Evolutionary conservation across 345 rosid genomes (phyloP).

Genomic region (Bruguiera parviflora): DNA sequence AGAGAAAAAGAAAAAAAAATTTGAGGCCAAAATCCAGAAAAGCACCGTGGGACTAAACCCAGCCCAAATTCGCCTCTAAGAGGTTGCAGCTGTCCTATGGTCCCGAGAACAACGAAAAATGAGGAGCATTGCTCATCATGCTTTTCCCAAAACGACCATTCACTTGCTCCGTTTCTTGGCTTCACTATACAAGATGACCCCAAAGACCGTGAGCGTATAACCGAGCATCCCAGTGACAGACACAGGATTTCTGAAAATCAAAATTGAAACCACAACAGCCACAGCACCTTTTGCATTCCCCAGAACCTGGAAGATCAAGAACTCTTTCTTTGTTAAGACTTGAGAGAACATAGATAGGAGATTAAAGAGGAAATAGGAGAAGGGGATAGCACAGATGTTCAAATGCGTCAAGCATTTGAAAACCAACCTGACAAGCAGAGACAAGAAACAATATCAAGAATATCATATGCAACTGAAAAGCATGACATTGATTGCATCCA

Average conservation of each 20-base stretch:
- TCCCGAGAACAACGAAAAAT: slow-evolving; percentile 23
- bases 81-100: slow-evolving; percentile 22
- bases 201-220: slow-evolving; percentile 80
- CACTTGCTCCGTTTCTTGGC: slow-evolving; percentile 93
- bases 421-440: background rate
- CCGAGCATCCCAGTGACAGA: slow-evolving; percentile 99
- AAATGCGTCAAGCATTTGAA: background rate
- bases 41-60: slow-evolving; percentile 14
- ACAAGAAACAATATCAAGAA: background rate
- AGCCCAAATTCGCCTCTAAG: slow-evolving; percentile 14
- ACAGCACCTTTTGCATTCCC: slow-evolving; percentile 99
- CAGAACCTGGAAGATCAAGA: slow-evolving; percentile 57
- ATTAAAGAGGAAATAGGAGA: background rate
- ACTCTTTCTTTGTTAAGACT: background rate
- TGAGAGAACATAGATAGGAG: background rate
- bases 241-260: slow-evolving; percentile 92
- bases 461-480: too few relatives aligned
- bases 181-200: slow-evolving; percentile 94
- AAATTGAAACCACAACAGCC: slow-evolving; percentile 93
- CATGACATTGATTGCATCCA: too few relatives aligned
- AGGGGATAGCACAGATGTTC: background rate
- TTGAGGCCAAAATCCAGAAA: slow-evolving; percentile 22
- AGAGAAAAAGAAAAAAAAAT: slow-evolving; percentile 19
- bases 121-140: background rate
- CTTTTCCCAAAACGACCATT: slow-evolving; percentile 16